Evolutionary conservation across 1,284 basidiomycete species (phyloP).

Genomic region (Exsudoporus floridanus): DNA sequence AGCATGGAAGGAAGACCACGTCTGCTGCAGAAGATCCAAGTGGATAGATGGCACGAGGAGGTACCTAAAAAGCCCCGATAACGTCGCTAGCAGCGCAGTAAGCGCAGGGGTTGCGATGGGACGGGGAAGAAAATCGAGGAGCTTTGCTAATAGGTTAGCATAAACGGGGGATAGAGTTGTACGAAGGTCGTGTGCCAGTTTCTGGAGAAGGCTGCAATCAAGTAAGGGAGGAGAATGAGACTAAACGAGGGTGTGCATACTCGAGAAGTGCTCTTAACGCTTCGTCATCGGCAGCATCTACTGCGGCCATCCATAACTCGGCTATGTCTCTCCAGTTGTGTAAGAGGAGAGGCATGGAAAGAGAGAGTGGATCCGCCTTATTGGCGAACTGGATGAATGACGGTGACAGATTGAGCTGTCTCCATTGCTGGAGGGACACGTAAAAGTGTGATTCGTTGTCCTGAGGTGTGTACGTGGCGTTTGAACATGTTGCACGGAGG

Average conservation of each 20-base stretch:
- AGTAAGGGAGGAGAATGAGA: constrained; percentile 14
- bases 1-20: constrained; percentile 54
- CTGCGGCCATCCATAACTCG: constrained; percentile 56
- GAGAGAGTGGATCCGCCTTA: constrained; percentile 58
- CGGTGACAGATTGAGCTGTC: constrained; percentile 76
- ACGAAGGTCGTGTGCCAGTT: constrained; percentile 72
- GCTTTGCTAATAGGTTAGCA: constrained; percentile 47
- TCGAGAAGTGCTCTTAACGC: constrained; percentile 67
- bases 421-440: constrained; percentile 67
- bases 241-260: constrained; percentile 43
- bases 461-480: constrained; percentile 36
- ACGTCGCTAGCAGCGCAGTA: constrained; percentile 60
- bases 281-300: constrained; percentile 64
- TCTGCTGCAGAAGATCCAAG: constrained; percentile 49
- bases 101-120: constrained; percentile 59
- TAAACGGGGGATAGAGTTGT: constrained; percentile 65
- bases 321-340: constrained; percentile 76
- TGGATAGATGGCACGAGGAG: constrained; percentile 60
- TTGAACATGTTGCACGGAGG: constrained; percentile 3
- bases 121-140: constrained; percentile 59
- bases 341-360: constrained; percentile 78
- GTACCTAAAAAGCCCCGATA: constrained; percentile 67
- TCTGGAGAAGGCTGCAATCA: constrained; percentile 62
- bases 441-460: constrained; percentile 75
- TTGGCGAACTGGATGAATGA: constrained; percentile 73